phyloP scores from a whole-genome alignment of 2,329 filamentous ascomycete species.

The Aspergillus sclerotialis region DNA sequence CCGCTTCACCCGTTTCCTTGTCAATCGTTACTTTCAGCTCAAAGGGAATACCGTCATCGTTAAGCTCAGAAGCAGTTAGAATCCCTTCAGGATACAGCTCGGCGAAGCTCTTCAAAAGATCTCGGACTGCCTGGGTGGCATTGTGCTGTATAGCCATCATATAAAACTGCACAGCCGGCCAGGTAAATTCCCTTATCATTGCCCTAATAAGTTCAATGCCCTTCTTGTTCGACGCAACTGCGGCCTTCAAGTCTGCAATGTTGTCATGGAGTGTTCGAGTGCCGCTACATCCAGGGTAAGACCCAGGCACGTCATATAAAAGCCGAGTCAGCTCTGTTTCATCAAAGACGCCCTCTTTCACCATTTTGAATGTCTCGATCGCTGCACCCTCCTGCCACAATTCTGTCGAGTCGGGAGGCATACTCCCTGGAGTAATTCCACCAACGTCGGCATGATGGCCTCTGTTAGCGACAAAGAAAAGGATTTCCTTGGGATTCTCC shows the following conservation, averaged over 20 bases:
- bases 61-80: not conserved
- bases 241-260: slow-evolving; percentile 40
- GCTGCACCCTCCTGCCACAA: slow-evolving; percentile 34
- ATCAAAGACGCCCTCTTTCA: slow-evolving; percentile 28
- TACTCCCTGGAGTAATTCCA: slow-evolving; percentile 48
- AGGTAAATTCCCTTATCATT: slow-evolving; percentile 29
- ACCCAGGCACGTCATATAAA: slow-evolving; percentile 18
- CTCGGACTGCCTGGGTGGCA: slow-evolving; percentile 63
- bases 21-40: not conserved
- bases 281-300: slow-evolving; percentile 62
- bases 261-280: slow-evolving; percentile 54
- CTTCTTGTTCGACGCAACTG: slow-evolving; percentile 38
- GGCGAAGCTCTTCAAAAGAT: too few relatives aligned
- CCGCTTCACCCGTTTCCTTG: not conserved
- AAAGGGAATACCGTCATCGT: not conserved
- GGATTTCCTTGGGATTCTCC: slow-evolving; percentile 47
- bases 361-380: slow-evolving; percentile 24
- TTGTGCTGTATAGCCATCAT: slow-evolving; percentile 56
- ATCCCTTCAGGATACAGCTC: slow-evolving; percentile 17
- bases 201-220: slow-evolving; percentile 30
- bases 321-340: slow-evolving; percentile 24
- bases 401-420: slow-evolving; percentile 31
- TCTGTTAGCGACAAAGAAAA: slow-evolving; percentile 69
- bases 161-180: slow-evolving; percentile 31
- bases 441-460: slow-evolving; percentile 65